Evolutionary conservation across 83 land plant genomes (phyloP), one percentile per base, ranked within the genome.

Genomic region (Picea engelmannii): DNA sequence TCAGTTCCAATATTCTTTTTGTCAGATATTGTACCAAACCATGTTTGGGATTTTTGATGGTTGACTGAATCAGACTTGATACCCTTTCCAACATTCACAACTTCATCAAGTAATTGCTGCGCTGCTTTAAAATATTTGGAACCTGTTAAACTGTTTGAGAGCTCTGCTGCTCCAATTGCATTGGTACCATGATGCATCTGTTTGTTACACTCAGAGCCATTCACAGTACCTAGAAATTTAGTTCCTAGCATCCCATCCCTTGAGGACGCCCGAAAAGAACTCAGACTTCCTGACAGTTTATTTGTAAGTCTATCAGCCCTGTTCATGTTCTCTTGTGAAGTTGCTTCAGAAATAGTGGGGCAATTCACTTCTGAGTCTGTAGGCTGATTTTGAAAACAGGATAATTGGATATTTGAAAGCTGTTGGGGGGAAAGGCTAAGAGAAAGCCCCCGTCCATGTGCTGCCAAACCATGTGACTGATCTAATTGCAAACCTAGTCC

Each of bases 371-470:
- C 62, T 52, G 35, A 73, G n/a, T 67, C 79, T 17, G 78, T 58
- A 71, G 75, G 84, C 35, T 76, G 83, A 64, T 78, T 87, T 24
- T 87, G 87, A 38, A 86, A 82, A 7, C 84, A 52, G 27, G 89
- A 82, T 27, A 88, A 60, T 62, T 86, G 47, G 79, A 85, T 81
- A 65, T 47, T 87, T 27, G 66, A 78, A 4, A 81, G 58, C 65
- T 83, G 92, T 2, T 87, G 87, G 15, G 93, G 73, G 3, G 93
- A 87, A 3, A 89, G 86, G 85, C 86, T 89, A 12, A 91, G 79
- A 5, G 93, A 91, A 78, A 91, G 86, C 35, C 91, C 93, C 58
- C 87, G 91, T 13, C 81, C 85, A 59, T 86, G 88, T 42, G 80
- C 58, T 10, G 79, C 21, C 35, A 84, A 85, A 59, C 68, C 88